These are phyloP conservation scores for Helotiales sp. DNA, from an alignment of 2,329 filamentous ascomycete genomes.

Conservation along the genomic window DNA sequence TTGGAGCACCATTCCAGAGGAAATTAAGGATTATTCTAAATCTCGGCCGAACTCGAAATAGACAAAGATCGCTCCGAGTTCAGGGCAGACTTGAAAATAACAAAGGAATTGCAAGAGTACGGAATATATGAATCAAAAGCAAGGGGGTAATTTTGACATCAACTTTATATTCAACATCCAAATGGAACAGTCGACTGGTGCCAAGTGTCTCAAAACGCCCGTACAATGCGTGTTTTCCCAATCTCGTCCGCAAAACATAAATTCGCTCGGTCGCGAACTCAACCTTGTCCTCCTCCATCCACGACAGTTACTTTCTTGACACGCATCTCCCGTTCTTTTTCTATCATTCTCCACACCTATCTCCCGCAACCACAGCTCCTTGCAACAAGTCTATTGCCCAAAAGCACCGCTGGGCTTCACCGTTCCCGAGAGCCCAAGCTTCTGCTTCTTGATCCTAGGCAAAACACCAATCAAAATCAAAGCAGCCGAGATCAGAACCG, in stretches of 20 bases:
- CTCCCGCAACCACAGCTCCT: not conserved
- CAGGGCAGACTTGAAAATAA: too few relatives aligned
- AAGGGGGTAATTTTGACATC: not conserved
- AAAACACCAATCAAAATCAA: conserved; percentile 74
- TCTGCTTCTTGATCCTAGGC: conserved; percentile 80
- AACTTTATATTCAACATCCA: not conserved
- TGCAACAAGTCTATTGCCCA: conserved; percentile 18
- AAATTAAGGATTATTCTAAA: too few relatives aligned
- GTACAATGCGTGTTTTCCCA: not conserved
- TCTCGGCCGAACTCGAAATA: too few relatives aligned
- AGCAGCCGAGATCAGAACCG: conserved; percentile 66
- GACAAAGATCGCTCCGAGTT: too few relatives aligned
- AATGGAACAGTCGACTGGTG: not conserved
- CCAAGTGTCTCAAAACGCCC: not conserved
- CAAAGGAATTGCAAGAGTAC: too few relatives aligned
- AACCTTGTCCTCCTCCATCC: not conserved
- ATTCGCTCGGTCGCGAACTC: not conserved
- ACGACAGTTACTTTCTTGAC: not conserved
- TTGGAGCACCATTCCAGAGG: too few relatives aligned
- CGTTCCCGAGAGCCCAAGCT: conserved; percentile 64
- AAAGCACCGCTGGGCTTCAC: conserved; percentile 26
- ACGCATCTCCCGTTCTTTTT: not conserved
- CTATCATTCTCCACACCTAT: not conserved
- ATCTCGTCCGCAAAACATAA: not conserved
- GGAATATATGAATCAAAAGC: not conserved